These are phyloP conservation scores for Leccinellum albellum DNA, from an alignment of 768 basidiomycete species.

Conservation along the genomic window DNA sequence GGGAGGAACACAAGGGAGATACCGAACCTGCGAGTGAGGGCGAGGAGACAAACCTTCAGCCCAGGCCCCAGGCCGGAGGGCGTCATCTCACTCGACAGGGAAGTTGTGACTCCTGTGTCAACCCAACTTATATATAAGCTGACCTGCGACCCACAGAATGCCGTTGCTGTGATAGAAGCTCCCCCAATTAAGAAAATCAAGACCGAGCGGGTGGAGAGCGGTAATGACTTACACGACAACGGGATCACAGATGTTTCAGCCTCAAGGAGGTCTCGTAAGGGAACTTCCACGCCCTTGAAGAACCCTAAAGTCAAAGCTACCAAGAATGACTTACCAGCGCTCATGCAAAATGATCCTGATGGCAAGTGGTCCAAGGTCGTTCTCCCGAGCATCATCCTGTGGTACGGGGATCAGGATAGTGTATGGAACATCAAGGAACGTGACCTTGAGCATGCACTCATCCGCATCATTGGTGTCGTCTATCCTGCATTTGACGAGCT, in stretches of 20 bases:
- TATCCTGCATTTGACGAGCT: background rate
- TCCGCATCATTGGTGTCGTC: background rate
- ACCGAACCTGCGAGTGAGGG: background rate
- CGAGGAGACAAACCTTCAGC: background rate
- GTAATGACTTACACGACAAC: background rate
- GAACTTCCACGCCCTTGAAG: background rate
- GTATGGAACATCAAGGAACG: background rate
- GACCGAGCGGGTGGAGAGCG: background rate
- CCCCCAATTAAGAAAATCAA: background rate
- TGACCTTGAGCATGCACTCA: background rate
- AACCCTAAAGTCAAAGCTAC: background rate
- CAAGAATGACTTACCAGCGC: background rate
- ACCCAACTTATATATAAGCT: no score
- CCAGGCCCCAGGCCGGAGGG: background rate
- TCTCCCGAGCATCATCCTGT: background rate
- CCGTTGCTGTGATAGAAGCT: background rate
- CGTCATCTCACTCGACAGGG: background rate
- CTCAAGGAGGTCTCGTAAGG: background rate
- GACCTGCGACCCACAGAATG: no score
- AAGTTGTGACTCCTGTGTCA: background rate
- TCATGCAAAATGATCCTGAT: background rate
- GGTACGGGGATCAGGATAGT: background rate
- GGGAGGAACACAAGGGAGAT: background rate
- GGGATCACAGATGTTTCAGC: background rate
- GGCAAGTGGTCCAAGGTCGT: background rate